Conservation (phyloP, 1,284 basidiomycete genomes). For the Cryptococcus sp. region DNA sequence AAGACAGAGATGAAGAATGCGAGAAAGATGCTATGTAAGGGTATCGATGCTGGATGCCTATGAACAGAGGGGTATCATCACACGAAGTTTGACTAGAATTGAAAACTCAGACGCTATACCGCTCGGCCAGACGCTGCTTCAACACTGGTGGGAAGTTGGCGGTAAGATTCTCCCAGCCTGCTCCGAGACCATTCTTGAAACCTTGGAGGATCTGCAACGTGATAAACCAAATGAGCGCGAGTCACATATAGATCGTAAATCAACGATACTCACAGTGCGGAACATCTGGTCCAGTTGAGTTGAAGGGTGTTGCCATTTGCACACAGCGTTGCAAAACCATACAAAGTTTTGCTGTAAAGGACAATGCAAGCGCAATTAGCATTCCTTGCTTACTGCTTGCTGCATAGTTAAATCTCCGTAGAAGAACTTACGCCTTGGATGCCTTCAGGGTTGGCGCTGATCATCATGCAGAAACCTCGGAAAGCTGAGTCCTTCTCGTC, state of each 20-base stretch:
- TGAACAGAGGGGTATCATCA: constrained; percentile 1
- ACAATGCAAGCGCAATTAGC: no score
- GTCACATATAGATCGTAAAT: not conserved
- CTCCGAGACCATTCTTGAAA: constrained; percentile 49
- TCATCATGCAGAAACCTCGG: constrained; percentile 92
- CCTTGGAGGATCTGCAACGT: constrained; percentile 44
- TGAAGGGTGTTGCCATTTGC: constrained; percentile 87
- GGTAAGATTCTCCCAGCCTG: constrained; percentile 42
- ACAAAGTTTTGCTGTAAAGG: constrained; percentile 66
- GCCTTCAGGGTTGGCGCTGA: constrained; percentile 88
- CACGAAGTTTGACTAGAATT: no score
- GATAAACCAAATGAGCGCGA: constrained; percentile 1
- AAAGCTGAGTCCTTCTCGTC: constrained; percentile 99
- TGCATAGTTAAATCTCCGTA: no score
- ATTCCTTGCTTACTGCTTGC: no score
- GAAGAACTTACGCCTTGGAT: constrained; percentile 73
- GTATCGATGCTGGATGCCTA: constrained; percentile 27
- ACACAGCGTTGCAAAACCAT: constrained; percentile 97
- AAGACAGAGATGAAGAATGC: constrained; percentile 1
- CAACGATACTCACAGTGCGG: constrained; percentile 55
- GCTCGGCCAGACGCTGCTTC: constrained; percentile 46
- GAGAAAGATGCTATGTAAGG: constrained; percentile 24
- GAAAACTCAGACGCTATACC: constrained; percentile 43
- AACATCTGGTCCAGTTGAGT: constrained; percentile 88
- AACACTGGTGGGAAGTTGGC: constrained; percentile 48